Evolutionary conservation across 169 alveolate genomes (phyloP).

Genomic region (Plasmodium vivax): DNA sequence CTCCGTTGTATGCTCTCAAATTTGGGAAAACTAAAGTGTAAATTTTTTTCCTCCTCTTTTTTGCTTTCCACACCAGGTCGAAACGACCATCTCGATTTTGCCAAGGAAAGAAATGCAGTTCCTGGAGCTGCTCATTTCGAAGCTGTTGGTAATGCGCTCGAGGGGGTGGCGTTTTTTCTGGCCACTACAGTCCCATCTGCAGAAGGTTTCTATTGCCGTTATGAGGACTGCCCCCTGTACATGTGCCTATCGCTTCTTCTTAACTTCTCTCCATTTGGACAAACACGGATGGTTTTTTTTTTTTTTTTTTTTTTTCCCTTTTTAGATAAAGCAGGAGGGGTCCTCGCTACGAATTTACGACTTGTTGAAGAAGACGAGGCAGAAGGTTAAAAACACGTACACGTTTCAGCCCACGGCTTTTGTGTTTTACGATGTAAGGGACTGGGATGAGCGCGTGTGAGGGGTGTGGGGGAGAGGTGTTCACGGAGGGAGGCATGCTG

Average conservation of each 20-base stretch:
- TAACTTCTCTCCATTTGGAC: not conserved
- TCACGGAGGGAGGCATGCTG: not conserved
- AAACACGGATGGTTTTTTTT: not conserved
- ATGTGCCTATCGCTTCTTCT: not conserved
- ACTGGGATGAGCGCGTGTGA: not conserved
- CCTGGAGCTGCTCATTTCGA: slow-evolving; percentile 82
- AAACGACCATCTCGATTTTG: slow-evolving; percentile 75
- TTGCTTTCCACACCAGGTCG: slow-evolving; percentile 51
- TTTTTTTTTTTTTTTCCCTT: not conserved
- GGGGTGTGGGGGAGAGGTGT: not conserved
- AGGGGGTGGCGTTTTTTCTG: not conserved
- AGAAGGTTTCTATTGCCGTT: not conserved
- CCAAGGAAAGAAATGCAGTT: slow-evolving; percentile 82
- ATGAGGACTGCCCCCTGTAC: not conserved
- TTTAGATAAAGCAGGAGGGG: slow-evolving; percentile 85
- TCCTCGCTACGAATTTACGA: slow-evolving; percentile 79
- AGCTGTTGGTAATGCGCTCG: slow-evolving; percentile 75
- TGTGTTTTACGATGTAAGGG: slow-evolving; percentile 81
- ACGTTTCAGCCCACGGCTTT: slow-evolving; percentile 82
- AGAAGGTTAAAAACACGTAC: slow-evolving; percentile 76
- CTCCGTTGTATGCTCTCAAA: not conserved
- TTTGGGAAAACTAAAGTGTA: not conserved
- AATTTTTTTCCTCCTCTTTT: not conserved
- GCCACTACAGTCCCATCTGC: not conserved
- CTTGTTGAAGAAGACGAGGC: slow-evolving; percentile 76